Percentiles rank a stretch among this genome's conserved stretches.
Conservation (phyloP, 1,284 basidiomycete species). For the Apiotrichum montevideense region DNA sequence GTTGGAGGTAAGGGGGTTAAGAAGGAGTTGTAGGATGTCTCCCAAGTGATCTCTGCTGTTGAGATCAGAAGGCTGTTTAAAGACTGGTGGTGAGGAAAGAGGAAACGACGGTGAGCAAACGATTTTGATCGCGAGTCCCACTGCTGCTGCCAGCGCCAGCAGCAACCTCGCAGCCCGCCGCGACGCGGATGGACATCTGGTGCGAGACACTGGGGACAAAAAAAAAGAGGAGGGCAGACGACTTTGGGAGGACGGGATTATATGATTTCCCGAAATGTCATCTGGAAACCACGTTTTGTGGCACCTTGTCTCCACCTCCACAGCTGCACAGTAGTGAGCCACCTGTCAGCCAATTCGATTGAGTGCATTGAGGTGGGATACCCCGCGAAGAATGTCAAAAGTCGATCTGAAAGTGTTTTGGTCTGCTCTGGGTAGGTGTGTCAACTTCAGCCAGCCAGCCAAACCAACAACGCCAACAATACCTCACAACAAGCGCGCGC, state of each 20-base stretch:
- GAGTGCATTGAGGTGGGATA: too few relatives aligned
- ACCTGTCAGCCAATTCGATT: too few relatives aligned
- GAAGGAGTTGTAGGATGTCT: constrained; percentile 26
- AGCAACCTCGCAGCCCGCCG: neutral
- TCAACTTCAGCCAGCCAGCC: too few relatives aligned
- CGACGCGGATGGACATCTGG: neutral
- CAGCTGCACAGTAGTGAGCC: too few relatives aligned
- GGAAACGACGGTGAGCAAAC: constrained; percentile 7
- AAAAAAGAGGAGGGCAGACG: too few relatives aligned
- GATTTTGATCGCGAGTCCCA: neutral
- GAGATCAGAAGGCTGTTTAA: constrained; percentile 48
- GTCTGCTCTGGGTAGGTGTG: too few relatives aligned
- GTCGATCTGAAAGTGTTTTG: too few relatives aligned
- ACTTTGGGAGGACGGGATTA: neutral
- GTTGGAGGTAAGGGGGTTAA: constrained; percentile 17
- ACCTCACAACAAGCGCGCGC: too few relatives aligned
- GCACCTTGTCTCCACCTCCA: neutral
- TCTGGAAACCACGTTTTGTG: neutral
- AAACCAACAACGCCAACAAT: too few relatives aligned
- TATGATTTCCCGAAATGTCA: neutral
- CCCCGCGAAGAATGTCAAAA: too few relatives aligned
- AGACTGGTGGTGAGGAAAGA: constrained; percentile 33
- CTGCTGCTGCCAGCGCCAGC: neutral
- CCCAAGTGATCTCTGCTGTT: constrained; percentile 44
- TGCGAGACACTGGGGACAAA: neutral